Base-by-base conservation (phyloP, 352 stramenopile genomes). In the Phytophthora cactorum region DNA sequence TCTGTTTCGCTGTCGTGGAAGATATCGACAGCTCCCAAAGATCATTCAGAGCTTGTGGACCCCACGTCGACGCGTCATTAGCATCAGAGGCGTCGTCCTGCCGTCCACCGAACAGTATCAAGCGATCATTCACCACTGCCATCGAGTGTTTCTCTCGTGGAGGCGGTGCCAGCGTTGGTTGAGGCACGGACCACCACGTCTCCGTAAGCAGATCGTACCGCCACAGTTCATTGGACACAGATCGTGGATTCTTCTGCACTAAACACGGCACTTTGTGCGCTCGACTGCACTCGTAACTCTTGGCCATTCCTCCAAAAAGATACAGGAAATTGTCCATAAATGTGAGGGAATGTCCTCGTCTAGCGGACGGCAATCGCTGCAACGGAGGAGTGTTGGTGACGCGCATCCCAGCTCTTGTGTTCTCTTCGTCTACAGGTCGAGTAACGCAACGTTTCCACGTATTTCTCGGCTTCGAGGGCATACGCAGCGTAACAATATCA, bases 191-290 rank as follows among this genome's bases (percentile, higher is more conserved):
- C 47, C 84, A 77, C 85, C 85, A 93, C 5, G 63, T 78, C 36
- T 77, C 72, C 2, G 77, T 86, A 2, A 68, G 38, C 1, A 81
- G 52, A 55, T 93, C 77, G 47, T 88, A 90, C 7, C 81, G 77
- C 85, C 83, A 93, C 1, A 93, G 74, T 46, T 93, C 83, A 57
- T 88, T 91, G n/a, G 70, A 89, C 14, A 90, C 68, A 1, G 68
- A 75, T 12, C 29, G 41, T 9, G 64, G 52, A 28, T 27, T 29
- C 3, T 49, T 38, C 15, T 66, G 52, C 3, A 75, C 43, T 17
- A 79, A 44, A 44, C 85, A 93, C 8, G 72, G 72, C 1, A 66
- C 52, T 28, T 84, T 90, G 44, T 78, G 72, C 0, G 60, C 78
- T 45, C 56, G 63, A 36, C 83, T 86, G 69, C 85, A 92, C 14